phyloP scores from a whole-genome alignment of 2,329 filamentous ascomycete genomes.

The Tolypocladium amazonense region DNA sequence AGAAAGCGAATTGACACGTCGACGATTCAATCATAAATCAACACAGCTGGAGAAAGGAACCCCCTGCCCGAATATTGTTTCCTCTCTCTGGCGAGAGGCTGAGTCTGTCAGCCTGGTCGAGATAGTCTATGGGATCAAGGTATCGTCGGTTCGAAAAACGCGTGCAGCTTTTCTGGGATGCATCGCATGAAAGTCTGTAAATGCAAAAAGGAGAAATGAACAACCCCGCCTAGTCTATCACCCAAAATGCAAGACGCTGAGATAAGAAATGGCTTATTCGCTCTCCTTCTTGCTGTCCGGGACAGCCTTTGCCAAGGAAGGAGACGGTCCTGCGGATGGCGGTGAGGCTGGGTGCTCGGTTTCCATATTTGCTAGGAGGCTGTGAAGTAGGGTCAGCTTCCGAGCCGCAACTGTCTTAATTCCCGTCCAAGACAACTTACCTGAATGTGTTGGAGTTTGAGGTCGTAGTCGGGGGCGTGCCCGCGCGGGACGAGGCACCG shows the following conservation, averaged over 20 bases:
- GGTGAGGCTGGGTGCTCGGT: slow-evolving; percentile 57
- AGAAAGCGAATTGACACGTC: slow-evolving; percentile 1
- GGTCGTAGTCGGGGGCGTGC: slow-evolving; percentile 63
- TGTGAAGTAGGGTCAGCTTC: slow-evolving; percentile 13
- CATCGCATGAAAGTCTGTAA: slow-evolving; percentile 37
- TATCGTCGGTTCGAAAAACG: slow-evolving; percentile 37
- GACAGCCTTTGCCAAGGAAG: slow-evolving; percentile 51
- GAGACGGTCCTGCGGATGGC: slow-evolving; percentile 57
- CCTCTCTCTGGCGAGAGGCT: slow-evolving; percentile 19
- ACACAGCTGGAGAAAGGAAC: slow-evolving; percentile 7
- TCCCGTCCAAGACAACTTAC: slow-evolving; percentile 42
- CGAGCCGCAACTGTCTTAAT: not conserved
- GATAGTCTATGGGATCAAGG: slow-evolving; percentile 34
- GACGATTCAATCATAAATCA: slow-evolving; percentile 2
- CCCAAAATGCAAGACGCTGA: slow-evolving; percentile 35
- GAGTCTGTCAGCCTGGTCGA: slow-evolving; percentile 17
- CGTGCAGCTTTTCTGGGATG: slow-evolving; percentile 35
- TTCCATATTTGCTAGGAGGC: slow-evolving; percentile 51
- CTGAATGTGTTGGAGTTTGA: slow-evolving; percentile 86
- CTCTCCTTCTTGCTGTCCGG: slow-evolving; percentile 46
- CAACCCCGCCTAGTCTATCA: slow-evolving; percentile 40
- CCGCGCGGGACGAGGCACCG: slow-evolving; percentile 76
- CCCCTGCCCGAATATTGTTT: slow-evolving; percentile 2
- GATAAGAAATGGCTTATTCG: slow-evolving; percentile 24
- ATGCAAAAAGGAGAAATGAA: slow-evolving; percentile 29